Evolutionary conservation across 495 filamentous ascomycete species (phyloP), one percentile per base, ranked within the genome.

Genomic region (Aspergillus avenaceus): DNA sequence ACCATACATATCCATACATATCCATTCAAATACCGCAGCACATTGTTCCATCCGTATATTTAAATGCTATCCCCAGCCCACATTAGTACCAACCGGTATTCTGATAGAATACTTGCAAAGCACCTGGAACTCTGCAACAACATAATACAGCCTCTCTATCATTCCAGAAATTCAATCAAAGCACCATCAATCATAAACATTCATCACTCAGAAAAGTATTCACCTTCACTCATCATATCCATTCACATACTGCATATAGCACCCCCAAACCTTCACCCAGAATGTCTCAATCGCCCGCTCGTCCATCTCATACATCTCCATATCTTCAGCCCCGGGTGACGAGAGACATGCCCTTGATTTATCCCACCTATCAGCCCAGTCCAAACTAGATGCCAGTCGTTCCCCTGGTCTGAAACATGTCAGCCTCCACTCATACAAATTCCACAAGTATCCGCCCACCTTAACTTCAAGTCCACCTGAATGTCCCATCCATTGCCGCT

Each of bases 291-390:
- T 11, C 8, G 52, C 40, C 22, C 40, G 37, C 32, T 49, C 52
- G 19, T 54, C 52, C 22, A 43, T 37, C 8, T 54, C 52, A 40
- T 44, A 49, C 45, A 45, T 45, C 18, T 37, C 45, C 13, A 53
- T 12, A 47, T 42, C 36, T 21, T 52, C 41, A 18, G 24, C 13
- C 12, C 23, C 37, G 26, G 8, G 19, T 11, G 19, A 36, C 23
- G 50, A 54, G 21, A 38, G 47, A 24, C 47, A 43, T 2, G n/a
- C 19, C 9, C 16, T 51, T 12, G 40, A 38, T 25, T 23, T 27
- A 27, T 51, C 40, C 28, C 48, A 51, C 22, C 48, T 25, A 21
- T 31, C 14, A 12, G 19, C 48, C 38, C 48, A 51, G 48, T 51
- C 48, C 8, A 51, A n/a, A 14, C 40, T 51, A 5, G 48, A 44